phyloP scores from a whole-genome alignment of 2,329 filamentous ascomycete genomes.

The Colletotrichum simmondsii region DNA sequence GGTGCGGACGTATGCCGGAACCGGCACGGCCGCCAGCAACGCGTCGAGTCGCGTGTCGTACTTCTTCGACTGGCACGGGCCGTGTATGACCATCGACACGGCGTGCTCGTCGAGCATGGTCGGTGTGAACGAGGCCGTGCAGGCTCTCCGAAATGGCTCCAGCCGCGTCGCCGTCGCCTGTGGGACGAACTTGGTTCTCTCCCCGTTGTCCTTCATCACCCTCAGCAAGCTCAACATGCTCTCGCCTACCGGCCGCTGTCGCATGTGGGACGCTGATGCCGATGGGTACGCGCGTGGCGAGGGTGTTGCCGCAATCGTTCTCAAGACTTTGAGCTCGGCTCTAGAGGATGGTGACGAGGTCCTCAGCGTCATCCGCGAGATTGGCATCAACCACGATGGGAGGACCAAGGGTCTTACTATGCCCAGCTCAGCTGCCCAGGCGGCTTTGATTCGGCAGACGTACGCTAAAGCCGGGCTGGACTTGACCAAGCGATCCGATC shows the following conservation, averaged over 20 bases:
- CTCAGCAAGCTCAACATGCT: constrained; percentile 45
- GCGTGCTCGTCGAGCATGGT: no score
- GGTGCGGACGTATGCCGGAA: no score
- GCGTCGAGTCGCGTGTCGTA: no score
- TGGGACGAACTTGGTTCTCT: no score
- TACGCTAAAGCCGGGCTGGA: constrained; percentile 38
- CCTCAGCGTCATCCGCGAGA: constrained; percentile 39
- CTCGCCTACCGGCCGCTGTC: constrained; percentile 46
- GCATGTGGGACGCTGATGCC: constrained; percentile 54
- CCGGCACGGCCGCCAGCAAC: no score
- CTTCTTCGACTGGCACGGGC: no score
- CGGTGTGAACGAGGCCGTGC: no score
- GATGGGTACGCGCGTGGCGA: constrained; percentile 65
- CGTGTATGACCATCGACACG: no score
- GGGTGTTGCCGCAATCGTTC: constrained; percentile 55
- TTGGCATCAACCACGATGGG: constrained; percentile 39
- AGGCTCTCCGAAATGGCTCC: no score
- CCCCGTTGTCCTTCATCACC: no score
- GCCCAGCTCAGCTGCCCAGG: constrained; percentile 45
- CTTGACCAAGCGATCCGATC: constrained; percentile 13
- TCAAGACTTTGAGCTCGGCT: constrained; percentile 58
- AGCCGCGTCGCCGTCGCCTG: no score
- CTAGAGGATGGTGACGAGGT: constrained; percentile 44
- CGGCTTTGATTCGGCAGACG: constrained; percentile 38
- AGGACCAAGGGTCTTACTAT: constrained; percentile 44